Evolutionary conservation across 768 basidiomycete species (phyloP).

Genomic region (Boletus eberwhitei): DNA sequence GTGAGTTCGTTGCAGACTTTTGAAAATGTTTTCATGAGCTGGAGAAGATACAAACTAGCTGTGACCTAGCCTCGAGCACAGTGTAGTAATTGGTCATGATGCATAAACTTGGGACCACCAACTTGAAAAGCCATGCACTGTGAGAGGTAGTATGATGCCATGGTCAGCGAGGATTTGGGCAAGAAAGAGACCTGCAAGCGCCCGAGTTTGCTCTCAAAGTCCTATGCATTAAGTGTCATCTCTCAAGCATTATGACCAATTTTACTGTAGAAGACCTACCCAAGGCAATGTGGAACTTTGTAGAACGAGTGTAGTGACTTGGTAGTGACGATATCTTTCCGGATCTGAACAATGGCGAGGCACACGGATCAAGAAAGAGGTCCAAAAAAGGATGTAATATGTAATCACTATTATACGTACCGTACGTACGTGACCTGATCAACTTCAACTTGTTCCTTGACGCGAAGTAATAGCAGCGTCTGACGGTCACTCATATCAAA

Average conservation of each 20-base stretch:
- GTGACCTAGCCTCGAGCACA: background rate
- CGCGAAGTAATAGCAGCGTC: too few relatives aligned
- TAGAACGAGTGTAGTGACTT: too few relatives aligned
- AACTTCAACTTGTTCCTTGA: too few relatives aligned
- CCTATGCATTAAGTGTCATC: background rate
- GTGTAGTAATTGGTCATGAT: background rate
- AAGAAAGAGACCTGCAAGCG: background rate
- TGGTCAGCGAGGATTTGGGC: background rate
- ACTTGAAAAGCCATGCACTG: background rate
- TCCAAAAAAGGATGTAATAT: constrained; percentile 10
- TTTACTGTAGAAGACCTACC: background rate
- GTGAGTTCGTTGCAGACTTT: too few relatives aligned
- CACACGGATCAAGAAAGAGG: constrained; percentile 17
- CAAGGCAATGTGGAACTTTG: too few relatives aligned
- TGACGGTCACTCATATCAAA: too few relatives aligned
- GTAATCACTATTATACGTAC: background rate
- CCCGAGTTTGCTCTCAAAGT: background rate
- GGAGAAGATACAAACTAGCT: background rate
- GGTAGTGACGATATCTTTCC: background rate
- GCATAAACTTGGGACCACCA: background rate
- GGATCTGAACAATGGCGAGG: constrained; percentile 15
- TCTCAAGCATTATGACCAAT: background rate
- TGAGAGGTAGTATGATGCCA: background rate
- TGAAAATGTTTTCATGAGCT: background rate
- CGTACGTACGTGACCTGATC: too few relatives aligned